Conservation (phyloP, 2,329 filamentous ascomycete species). For the Penicillium brasilianum region DNA sequence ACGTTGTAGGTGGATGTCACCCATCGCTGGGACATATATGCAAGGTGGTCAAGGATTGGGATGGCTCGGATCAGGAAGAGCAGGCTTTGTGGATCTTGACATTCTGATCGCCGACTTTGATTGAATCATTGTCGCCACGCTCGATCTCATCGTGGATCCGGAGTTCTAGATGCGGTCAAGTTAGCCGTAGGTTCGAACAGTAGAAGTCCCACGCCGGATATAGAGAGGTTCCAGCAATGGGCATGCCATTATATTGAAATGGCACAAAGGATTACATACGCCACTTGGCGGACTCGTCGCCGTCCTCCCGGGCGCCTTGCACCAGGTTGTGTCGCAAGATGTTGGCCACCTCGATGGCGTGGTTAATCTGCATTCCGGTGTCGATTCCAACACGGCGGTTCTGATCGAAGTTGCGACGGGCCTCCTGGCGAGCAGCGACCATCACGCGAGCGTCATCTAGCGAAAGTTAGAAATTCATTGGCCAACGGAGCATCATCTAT, state of each 20-base stretch:
- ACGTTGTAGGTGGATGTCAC: neutral
- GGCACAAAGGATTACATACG: constrained; percentile 30
- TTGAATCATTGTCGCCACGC: constrained; percentile 87
- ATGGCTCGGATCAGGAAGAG: constrained; percentile 35
- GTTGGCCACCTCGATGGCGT: constrained; percentile 81
- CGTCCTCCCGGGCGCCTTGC: constrained; percentile 66
- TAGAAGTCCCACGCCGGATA: neutral
- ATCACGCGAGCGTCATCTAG: constrained; percentile 74
- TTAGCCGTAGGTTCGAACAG: constrained; percentile 13
- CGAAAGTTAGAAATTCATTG: constrained; percentile 14
- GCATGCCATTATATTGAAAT: no score
- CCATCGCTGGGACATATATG: neutral
- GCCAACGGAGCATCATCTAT: neutral
- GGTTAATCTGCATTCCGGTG: constrained; percentile 68
- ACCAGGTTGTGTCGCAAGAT: constrained; percentile 85
- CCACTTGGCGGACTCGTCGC: constrained; percentile 43
- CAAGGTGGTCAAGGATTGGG: neutral
- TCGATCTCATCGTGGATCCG: constrained; percentile 91
- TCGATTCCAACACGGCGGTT: constrained; percentile 67
- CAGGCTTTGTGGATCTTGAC: constrained; percentile 51
- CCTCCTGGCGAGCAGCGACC: constrained; percentile 71
- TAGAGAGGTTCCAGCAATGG: neutral
- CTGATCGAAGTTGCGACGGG: constrained; percentile 73
- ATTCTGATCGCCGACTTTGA: constrained; percentile 64
- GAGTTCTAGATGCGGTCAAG: constrained; percentile 62